Conservation (phyloP, 2,329 filamentous ascomycete genomes). For the Cladosporium halotolerans region DNA sequence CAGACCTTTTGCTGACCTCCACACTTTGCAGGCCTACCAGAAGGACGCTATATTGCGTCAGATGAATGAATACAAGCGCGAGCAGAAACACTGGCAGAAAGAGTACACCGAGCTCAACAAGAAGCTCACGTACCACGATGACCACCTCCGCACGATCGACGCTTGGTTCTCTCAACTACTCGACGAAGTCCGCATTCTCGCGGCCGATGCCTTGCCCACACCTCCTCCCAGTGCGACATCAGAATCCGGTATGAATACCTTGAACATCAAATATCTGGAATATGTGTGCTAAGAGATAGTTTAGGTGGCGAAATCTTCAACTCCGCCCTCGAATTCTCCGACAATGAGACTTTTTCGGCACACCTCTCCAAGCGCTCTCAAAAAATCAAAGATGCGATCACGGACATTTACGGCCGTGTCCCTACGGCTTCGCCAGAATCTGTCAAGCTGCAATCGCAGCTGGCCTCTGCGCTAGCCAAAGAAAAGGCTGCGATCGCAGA, state of each 20-base stretch:
- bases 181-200: constrained; percentile 43
- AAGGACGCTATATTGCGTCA: constrained; percentile 96
- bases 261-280: constrained; percentile 20
- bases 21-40: constrained; percentile 64
- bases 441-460: constrained; percentile 64
- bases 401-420: constrained; percentile 55
- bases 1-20: not conserved
- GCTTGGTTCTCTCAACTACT: constrained; percentile 80
- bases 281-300: constrained; percentile 25
- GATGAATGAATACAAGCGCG: constrained; percentile 96
- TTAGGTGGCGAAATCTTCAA: constrained; percentile 40
- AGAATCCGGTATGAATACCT: constrained; percentile 24
- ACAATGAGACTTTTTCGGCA: constrained; percentile 61
- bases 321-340: constrained; percentile 48
- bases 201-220: constrained; percentile 31
- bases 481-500: constrained; percentile 78
- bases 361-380: constrained; percentile 73
- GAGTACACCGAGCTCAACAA: constrained; percentile 76
- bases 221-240: constrained; percentile 26
- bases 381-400: constrained; percentile 68
- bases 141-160: constrained; percentile 85
- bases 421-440: constrained; percentile 58
- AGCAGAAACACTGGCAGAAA: constrained; percentile 73
- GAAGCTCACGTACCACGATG: constrained; percentile 75
- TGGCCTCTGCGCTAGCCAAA: constrained; percentile 67